Conservation (phyloP, 495 filamentous ascomycete species). For the Penicillium angulare region DNA sequence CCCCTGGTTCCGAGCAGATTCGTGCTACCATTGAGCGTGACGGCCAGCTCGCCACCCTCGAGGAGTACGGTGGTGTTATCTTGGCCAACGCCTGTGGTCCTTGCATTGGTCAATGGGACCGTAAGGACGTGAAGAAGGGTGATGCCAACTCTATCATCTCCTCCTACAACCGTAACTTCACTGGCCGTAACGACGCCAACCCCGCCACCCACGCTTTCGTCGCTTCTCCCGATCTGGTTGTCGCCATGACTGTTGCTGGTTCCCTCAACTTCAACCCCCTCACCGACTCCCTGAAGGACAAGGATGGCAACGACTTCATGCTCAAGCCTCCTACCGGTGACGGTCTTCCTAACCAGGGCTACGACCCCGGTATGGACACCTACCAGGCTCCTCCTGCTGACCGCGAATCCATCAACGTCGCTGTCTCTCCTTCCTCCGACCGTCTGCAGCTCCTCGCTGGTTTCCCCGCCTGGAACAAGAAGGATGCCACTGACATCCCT, state of each 20-base stretch:
- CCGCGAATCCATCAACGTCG: conserved; percentile 67
- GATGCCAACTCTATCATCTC: conserved; percentile 94
- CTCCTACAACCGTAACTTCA: conserved; percentile 99
- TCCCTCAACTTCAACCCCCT: conserved; percentile 95
- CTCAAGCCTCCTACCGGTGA: conserved; percentile 77
- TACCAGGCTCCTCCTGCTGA: conserved; percentile 94
- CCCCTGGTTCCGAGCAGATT: conserved; percentile 96
- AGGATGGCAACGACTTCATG: conserved; percentile 95
- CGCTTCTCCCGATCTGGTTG: conserved; percentile 94
- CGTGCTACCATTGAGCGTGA: conserved; percentile 93
- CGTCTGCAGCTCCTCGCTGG: conserved; percentile 89
- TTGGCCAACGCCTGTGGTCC: conserved; percentile 94
- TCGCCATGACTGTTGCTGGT: conserved; percentile 88
- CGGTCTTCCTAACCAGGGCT: conserved; percentile 77
- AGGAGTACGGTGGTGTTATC: conserved; percentile 96
- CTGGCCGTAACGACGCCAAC: conserved; percentile 98
- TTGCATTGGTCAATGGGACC: conserved; percentile 88
- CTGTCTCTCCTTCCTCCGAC: conserved; percentile 86
- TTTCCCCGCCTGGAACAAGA: conserved; percentile 89
- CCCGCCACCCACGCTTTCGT: conserved; percentile 98
- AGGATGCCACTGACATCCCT: conserved; percentile 83
- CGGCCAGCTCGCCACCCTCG: conserved; percentile 92
- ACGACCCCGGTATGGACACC: conserved; percentile 90
- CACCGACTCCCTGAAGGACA: conserved; percentile 90
- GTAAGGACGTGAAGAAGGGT: conserved; percentile 93